phyloP scores from a whole-genome alignment of 305 asterid species.

The Plantago lanceolata region DNA sequence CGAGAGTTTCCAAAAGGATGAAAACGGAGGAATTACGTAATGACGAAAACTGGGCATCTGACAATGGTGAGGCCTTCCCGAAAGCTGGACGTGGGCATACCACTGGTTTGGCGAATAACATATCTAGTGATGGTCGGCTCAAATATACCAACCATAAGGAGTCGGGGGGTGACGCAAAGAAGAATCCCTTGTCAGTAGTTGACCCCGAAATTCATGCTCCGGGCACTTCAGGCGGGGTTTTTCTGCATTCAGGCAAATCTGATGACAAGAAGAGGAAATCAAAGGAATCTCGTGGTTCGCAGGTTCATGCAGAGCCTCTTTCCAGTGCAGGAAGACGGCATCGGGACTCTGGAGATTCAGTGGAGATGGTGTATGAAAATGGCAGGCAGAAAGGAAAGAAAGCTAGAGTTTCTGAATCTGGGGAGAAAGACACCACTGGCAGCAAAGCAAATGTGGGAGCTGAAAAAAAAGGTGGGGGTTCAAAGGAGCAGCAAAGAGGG shows the following conservation, averaged over 20 bases:
- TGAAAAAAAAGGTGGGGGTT: conserved; percentile 40
- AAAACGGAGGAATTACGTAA: conserved; percentile 51
- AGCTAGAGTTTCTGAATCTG: conserved; percentile 63
- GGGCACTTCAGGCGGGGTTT: conserved; percentile 39
- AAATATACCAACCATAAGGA: conserved; percentile 39
- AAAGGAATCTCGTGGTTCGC: conserved; percentile 38
- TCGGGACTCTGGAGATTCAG: conserved; percentile 37
- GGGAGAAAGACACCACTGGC: conserved; percentile 45
- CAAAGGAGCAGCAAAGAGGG: neutral
- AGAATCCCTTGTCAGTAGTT: conserved; percentile 22
- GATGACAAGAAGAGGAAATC: conserved; percentile 60
- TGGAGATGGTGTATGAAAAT: conserved; percentile 43
- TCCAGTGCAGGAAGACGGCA: conserved; percentile 34
- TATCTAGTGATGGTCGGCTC: conserved; percentile 38
- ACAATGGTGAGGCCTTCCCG: conserved; percentile 42
- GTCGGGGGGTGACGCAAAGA: conserved; percentile 34
- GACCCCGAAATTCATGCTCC: conserved; percentile 37
- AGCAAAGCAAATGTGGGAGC: conserved; percentile 32
- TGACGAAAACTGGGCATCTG: conserved; percentile 52
- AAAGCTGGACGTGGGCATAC: conserved; percentile 48
- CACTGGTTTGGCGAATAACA: conserved; percentile 41
- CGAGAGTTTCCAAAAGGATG: conserved; percentile 64
- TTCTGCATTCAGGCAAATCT: conserved; percentile 34
- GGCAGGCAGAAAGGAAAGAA: conserved; percentile 63
- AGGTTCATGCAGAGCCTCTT: conserved; percentile 29